Evolutionary conservation across 2,329 filamentous ascomycete species (phyloP).

Genomic region (Sarocladiaceae sp.): DNA sequence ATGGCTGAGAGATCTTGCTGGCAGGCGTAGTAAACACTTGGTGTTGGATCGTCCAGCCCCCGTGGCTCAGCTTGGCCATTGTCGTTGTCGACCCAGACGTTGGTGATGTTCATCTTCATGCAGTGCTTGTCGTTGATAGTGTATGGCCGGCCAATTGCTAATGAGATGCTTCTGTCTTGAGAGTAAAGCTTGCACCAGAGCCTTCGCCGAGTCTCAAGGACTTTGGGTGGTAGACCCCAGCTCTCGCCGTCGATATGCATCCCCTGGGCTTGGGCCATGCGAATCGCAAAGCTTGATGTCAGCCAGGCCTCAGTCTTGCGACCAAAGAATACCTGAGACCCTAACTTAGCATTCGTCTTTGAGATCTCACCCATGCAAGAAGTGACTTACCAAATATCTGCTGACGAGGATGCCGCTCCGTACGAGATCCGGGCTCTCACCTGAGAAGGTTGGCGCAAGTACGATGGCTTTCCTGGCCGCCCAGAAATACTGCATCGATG

Average conservation of each 20-base stretch:
- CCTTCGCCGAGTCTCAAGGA: conserved; percentile 29
- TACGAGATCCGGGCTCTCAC: conserved; percentile 33
- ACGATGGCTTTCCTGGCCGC: conserved; percentile 31
- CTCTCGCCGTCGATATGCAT: conserved; percentile 36
- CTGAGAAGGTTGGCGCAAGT: conserved; percentile 33
- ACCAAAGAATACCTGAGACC: conserved; percentile 23
- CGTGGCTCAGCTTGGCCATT: conserved; percentile 16
- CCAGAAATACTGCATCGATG: conserved; percentile 35
- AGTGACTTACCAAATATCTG: conserved; percentile 25
- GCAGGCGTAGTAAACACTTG: conserved; percentile 24
- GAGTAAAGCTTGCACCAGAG: conserved; percentile 33
- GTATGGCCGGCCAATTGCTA: conserved; percentile 33
- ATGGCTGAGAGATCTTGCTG: conserved; percentile 27
- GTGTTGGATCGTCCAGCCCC: conserved; percentile 21
- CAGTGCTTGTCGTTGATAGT: conserved; percentile 32
- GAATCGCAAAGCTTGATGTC: conserved; percentile 34
- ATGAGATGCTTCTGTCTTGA: conserved; percentile 31
- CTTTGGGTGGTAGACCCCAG: conserved; percentile 28
- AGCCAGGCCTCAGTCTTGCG: conserved; percentile 33
- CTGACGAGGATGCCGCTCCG: conserved; percentile 32
- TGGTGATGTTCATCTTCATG: conserved; percentile 28
- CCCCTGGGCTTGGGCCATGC: conserved; percentile 35
- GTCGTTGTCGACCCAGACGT: conserved; percentile 31
- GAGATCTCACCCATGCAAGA: no score
- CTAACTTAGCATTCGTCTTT: not conserved